phyloP scores from a whole-genome alignment of 257 asterid species.

The Voacanga thouarsii region DNA sequence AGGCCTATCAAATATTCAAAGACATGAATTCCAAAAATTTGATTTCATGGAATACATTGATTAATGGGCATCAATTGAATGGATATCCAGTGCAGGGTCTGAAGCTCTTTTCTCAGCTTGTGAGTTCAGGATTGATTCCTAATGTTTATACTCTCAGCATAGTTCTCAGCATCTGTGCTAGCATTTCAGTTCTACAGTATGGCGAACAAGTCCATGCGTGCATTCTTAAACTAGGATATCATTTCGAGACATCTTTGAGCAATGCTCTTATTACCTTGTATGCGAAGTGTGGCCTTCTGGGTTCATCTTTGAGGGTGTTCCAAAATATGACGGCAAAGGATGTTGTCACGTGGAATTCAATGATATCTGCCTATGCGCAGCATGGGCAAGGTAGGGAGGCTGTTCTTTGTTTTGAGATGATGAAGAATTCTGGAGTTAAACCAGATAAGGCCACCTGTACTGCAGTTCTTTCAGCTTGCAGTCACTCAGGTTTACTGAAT shows the following conservation, averaged over 20 bases:
- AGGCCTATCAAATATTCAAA: slow-evolving; percentile 48
- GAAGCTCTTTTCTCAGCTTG: slow-evolving; percentile 41
- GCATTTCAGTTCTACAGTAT: slow-evolving; percentile 46
- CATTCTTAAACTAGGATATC: slow-evolving; percentile 43
- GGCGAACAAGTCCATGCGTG: slow-evolving; percentile 68
- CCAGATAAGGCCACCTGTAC: slow-evolving; percentile 84
- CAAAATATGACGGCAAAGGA: slow-evolving; percentile 48
- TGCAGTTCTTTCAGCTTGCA: slow-evolving; percentile 83
- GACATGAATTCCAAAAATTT: slow-evolving; percentile 49
- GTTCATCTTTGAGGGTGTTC: slow-evolving; percentile 56
- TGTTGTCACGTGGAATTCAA: slow-evolving; percentile 70
- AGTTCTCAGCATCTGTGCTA: slow-evolving; percentile 60
- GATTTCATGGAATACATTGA: slow-evolving; percentile 86
- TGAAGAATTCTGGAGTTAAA: slow-evolving; percentile 38
- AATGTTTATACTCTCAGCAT: slow-evolving; percentile 73
- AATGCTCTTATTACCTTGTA: slow-evolving; percentile 68
- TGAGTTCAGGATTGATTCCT: slow-evolving; percentile 39
- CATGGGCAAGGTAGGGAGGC: slow-evolving; percentile 77
- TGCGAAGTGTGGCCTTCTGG: slow-evolving; percentile 64
- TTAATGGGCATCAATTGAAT: slow-evolving; percentile 56
- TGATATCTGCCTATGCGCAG: slow-evolving; percentile 69
- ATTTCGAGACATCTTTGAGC: slow-evolving; percentile 49
- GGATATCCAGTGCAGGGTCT: slow-evolving; percentile 55
- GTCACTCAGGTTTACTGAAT: slow-evolving; percentile 69
- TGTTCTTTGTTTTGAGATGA: slow-evolving; percentile 51